Base-by-base conservation (phyloP, 2,329 filamentous ascomycete genomes). In the Arthrobotrys sinensis region DNA sequence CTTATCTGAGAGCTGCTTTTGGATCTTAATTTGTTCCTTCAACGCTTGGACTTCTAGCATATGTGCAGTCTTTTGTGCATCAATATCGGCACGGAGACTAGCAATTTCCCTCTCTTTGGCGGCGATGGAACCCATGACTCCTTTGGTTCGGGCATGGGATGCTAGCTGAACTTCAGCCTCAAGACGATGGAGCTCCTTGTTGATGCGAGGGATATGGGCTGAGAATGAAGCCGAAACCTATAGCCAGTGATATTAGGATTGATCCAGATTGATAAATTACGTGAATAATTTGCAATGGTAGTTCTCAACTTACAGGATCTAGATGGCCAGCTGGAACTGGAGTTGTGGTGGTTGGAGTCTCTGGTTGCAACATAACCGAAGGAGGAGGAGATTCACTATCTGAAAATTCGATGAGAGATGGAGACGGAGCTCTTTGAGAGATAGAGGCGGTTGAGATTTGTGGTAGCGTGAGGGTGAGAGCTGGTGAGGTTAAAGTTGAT, bases 1-100 rank as follows among this genome's bases (percentile, higher is more conserved):
- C 16, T 48, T 38, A 34, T 38, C 12, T 3, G 45, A 10, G 5
- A 65, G 60, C 46, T 72, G 21, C n/a, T 36, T 46, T 10, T 66
- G 48, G 28, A 32, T 10, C n/a, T 67, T 62, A 12, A 75, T 24
- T 12, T 75, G 40, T 11, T 45, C 1, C 11, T 60, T 19, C n/a
- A 75, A 19, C 12, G 45, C 38, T 19, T 72, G 4, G 11, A 72
- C 16, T 21, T 64, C 46, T 24, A 28, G 14, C 5, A 48, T n/a
- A 32, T 67, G 32, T 4, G 19, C 32, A 8, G n/a, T 24, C 11
- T 45, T 46, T 6, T 60, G 55, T n/a, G 40, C 43, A 16, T 67
- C 52, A 16, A 66, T 53, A 3, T 65, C 36, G 3, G 45, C 21
- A 43, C 24, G 48, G 12, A 73, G 57, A 4, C 11, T 32, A 16